Base-by-base conservation (phyloP, 306 rosid genomes). In the Vachellia pachyceras region DNA sequence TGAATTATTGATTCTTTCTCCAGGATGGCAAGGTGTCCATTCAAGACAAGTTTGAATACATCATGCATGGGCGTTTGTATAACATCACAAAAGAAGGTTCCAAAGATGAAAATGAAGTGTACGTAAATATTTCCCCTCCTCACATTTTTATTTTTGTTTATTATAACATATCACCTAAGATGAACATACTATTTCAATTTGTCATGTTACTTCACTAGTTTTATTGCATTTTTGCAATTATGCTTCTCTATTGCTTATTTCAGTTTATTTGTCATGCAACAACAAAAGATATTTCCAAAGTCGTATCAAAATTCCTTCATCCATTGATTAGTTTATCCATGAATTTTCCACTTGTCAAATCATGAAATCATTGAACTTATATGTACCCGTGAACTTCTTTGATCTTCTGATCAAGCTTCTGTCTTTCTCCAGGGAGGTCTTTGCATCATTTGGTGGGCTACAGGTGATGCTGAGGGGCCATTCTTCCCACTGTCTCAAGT, bases 1-100 rank as follows among this genome's bases (percentile, higher is more conserved):
- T 83, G 39, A 73, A 52, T 72, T 76, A 46, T 72, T 78, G 69
- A 49, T 77, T 64, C 79, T 67, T 36, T 77, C 80, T 88, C 46
- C 91, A 92, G 97, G 91, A 82, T 75, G 94, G 95, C 77, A 36
- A 85, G 83, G 87, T 88, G 82, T 86, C 98, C 11, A 88, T 93
- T 71, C 92, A 91, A 39, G 97, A 93, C 80, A 93, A 95, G 83
- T 95, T 95, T 87, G 98, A 95, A 58, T 91, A 95, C 79, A 85
- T 95, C 76, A 95, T 95, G 99, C 91, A 90, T 77, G 97, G 99
- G 41, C 84, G 87, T 80, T 72, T 93, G 29, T 95, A 95, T 79
- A 86, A 89, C 75, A 84, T 93, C 69, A 57, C 84, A 3, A 76
- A 87, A 42, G 91, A 89, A 57, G 82, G 88, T 79, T 68, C 85